These are phyloP conservation scores for Talaromyces amestolkiae DNA, from an alignment of 2,329 filamentous ascomycete genomes.

Conservation along the genomic window DNA sequence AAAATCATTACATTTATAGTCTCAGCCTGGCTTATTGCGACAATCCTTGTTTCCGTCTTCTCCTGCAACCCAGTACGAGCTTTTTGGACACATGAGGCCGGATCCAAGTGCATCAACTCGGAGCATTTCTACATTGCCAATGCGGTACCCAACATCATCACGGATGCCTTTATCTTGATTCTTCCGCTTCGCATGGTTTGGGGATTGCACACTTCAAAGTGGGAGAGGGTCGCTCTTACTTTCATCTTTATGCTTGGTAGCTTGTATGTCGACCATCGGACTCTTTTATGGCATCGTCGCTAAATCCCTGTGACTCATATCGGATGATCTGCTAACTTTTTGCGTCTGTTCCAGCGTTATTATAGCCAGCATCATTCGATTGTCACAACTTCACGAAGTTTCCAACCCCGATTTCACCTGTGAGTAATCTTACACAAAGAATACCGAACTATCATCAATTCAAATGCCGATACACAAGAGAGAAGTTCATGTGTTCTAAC, in stretches of 20 bases:
- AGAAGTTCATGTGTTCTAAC: background rate
- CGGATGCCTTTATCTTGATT: conserved; percentile 28
- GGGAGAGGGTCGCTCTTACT: conserved; percentile 27
- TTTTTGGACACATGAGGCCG: conserved; percentile 28
- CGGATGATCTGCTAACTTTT: background rate
- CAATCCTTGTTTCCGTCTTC: conserved; percentile 24
- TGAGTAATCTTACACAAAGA: background rate
- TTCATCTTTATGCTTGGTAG: conserved; percentile 31
- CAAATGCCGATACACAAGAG: background rate
- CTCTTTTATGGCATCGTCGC: conserved; percentile 29
- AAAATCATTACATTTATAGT: conserved; percentile 25
- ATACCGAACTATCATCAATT: background rate
- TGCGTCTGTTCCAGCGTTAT: background rate
- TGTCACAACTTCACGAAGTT: background rate
- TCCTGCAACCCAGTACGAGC: conserved; percentile 28
- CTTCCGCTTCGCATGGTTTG: conserved; percentile 31
- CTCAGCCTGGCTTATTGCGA: conserved; percentile 26
- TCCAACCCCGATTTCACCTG: background rate
- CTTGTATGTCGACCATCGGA: conserved; percentile 22
- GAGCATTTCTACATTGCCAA: conserved; percentile 30
- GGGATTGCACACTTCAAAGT: conserved; percentile 26
- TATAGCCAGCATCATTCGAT: background rate
- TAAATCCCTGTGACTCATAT: conserved; percentile 23
- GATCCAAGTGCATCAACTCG: conserved; percentile 28
- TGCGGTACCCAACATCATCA: conserved; percentile 33